Evolutionary conservation across 202 grass and related monocot genomes (phyloP).

Genomic region (Cymbopogon flexuosus): DNA sequence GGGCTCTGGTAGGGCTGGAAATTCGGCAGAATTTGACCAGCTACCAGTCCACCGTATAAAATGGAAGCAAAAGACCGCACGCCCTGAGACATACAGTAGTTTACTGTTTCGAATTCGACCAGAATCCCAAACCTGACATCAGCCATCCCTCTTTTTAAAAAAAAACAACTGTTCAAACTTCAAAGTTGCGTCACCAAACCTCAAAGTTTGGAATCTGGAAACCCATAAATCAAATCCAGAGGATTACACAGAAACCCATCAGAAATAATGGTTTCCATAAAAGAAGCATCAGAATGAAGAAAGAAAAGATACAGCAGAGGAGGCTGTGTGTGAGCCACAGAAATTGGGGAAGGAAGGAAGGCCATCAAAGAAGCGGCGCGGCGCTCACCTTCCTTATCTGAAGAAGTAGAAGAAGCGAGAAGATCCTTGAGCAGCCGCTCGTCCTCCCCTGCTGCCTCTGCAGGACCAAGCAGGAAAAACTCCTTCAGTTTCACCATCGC

Average conservation of each 20-base stretch:
- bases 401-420: constrained; percentile 16
- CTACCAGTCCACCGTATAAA: constrained; percentile 20
- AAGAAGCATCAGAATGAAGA: background rate
- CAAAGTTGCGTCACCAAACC: constrained; percentile 3
- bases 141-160: background rate
- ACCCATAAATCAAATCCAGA: constrained; percentile 6
- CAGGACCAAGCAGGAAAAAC: constrained; percentile 48
- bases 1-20: constrained; percentile 26
- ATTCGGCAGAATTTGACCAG: constrained; percentile 31
- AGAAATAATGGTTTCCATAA: constrained; percentile 5
- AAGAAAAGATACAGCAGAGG: constrained; percentile 21
- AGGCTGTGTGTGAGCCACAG: background rate
- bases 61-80: background rate
- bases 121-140: constrained; percentile 26
- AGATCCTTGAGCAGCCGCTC: background rate
- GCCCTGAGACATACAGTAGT: background rate
- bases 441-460: constrained; percentile 45
- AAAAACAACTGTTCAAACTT: constrained; percentile 4
- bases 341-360: background rate
- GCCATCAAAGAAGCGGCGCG: background rate
- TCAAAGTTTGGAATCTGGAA: background rate
- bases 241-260: background rate
- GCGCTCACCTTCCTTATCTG: constrained; percentile 49
- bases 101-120: background rate
- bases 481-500: constrained; percentile 62